Conservation (phyloP, 192 early-diverging fungal genomes). For the Linnemannia hyalina region DNA sequence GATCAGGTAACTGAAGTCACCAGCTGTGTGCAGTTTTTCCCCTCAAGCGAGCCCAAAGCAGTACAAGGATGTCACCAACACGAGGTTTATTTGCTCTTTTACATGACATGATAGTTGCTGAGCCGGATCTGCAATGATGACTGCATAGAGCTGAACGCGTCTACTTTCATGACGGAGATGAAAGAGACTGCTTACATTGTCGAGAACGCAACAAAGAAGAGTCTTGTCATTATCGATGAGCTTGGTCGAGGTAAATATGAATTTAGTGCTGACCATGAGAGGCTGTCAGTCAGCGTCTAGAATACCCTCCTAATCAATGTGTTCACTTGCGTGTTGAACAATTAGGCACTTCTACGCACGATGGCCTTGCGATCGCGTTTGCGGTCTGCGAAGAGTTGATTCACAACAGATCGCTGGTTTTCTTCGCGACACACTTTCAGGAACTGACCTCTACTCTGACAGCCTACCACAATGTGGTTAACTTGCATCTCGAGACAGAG, state of each 20-base stretch:
- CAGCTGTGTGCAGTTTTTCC: background rate
- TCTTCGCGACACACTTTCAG: conserved; percentile 86
- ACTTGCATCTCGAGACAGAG: conserved; percentile 67
- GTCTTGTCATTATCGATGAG: conserved; percentile 92
- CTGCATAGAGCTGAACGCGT: conserved; percentile 68
- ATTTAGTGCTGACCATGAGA: background rate
- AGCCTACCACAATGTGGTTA: conserved; percentile 70
- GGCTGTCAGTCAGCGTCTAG: background rate
- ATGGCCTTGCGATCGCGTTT: conserved; percentile 79
- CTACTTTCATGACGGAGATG: conserved; percentile 92
- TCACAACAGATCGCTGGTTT: conserved; percentile 67
- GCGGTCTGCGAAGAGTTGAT: conserved; percentile 82
- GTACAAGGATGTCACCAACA: background rate
- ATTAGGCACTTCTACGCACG: conserved; percentile 73
- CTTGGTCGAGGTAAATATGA: conserved; percentile 73
- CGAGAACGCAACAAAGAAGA: conserved; percentile 73
- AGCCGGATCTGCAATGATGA: conserved; percentile 83
- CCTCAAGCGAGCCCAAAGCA: background rate
- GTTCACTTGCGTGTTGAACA: background rate
- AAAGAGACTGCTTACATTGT: conserved; percentile 87
- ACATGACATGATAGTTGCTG: conserved; percentile 63
- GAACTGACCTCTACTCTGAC: conserved; percentile 69
- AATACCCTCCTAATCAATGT: background rate
- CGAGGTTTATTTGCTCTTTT: background rate
- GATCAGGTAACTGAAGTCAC: conserved; percentile 60